Conservation (phyloP, 2,329 filamentous ascomycete species). For the Xylariaceae sp. region DNA sequence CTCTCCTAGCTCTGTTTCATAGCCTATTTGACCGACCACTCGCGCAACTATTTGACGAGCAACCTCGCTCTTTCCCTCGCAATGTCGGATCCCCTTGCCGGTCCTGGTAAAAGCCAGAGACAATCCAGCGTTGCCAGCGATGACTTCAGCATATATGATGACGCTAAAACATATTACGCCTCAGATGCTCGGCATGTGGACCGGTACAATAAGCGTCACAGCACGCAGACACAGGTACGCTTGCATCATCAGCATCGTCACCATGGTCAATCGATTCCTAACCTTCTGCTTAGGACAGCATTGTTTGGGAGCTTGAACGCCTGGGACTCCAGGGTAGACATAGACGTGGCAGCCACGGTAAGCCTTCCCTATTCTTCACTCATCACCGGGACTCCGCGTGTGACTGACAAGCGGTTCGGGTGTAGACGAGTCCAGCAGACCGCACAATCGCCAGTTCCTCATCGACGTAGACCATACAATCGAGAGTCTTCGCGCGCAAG, state of each 20-base stretch:
- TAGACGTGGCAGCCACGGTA: conserved; percentile 55
- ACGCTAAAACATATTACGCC: conserved; percentile 55
- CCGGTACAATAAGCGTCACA: conserved; percentile 44
- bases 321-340: conserved; percentile 49
- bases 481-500: conserved; percentile 70
- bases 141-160: conserved; percentile 46
- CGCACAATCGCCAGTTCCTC: conserved; percentile 69
- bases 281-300: conserved; percentile 42
- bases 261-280: conserved; percentile 18
- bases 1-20: too few species aligned
- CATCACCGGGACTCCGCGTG: background rate
- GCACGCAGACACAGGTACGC: conserved; percentile 52
- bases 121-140: conserved; percentile 35
- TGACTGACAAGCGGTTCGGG: conserved; percentile 1
- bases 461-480: conserved; percentile 83
- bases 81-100: conserved; percentile 23
- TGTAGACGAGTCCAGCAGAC: conserved; percentile 65
- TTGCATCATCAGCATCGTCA: too few species aligned
- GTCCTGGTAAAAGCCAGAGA: conserved; percentile 14
- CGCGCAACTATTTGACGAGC: too few species aligned
- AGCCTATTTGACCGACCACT: too few species aligned
- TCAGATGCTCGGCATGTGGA: conserved; percentile 49
- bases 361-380: conserved; percentile 17
- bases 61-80: too few species aligned
- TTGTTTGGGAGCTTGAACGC: conserved; percentile 49